Conservation (phyloP, 805 yeast genomes). For the Maudiozyma barnettii region DNA sequence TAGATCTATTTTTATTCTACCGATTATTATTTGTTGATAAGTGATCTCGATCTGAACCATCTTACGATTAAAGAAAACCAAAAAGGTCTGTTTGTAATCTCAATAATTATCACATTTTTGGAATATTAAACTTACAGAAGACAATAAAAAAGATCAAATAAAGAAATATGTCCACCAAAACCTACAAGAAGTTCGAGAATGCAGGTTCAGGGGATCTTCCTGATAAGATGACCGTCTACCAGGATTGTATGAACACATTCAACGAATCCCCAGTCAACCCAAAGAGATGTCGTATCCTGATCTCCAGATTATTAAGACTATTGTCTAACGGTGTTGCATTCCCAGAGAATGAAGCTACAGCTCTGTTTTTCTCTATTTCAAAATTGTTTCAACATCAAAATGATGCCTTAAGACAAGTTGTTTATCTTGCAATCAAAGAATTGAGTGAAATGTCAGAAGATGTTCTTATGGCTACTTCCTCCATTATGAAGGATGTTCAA, state of each 20-base stretch:
- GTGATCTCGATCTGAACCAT: neutral
- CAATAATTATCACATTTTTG: too few relatives aligned
- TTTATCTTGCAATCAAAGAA: constrained; percentile 89
- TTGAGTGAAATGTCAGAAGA: constrained; percentile 77
- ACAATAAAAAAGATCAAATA: too few relatives aligned
- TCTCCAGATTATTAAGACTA: constrained; percentile 75
- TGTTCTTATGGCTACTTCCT: constrained; percentile 93
- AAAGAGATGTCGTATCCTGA: constrained; percentile 70
- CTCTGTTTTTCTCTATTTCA: constrained; percentile 85
- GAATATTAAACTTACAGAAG: too few relatives aligned
- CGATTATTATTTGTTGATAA: too few relatives aligned
- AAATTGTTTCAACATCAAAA: constrained; percentile 89
- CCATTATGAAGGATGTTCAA: constrained; percentile 96
- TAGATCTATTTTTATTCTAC: too few relatives aligned
- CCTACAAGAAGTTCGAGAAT: constrained; percentile 80
- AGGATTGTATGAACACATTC: constrained; percentile 87
- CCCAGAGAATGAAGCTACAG: constrained; percentile 83
- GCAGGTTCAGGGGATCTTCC: constrained; percentile 58
- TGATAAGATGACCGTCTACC: constrained; percentile 95
- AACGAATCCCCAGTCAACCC: constrained; percentile 86
- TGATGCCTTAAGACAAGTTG: constrained; percentile 78
- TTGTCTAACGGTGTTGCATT: constrained; percentile 80
- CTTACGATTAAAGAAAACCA: neutral
- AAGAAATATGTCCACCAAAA: constrained; percentile 60
- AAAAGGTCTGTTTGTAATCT: too few relatives aligned